Conservation (phyloP, 371 early-diverging fungal genomes). For the Vairimorpha necatrix region DNA sequence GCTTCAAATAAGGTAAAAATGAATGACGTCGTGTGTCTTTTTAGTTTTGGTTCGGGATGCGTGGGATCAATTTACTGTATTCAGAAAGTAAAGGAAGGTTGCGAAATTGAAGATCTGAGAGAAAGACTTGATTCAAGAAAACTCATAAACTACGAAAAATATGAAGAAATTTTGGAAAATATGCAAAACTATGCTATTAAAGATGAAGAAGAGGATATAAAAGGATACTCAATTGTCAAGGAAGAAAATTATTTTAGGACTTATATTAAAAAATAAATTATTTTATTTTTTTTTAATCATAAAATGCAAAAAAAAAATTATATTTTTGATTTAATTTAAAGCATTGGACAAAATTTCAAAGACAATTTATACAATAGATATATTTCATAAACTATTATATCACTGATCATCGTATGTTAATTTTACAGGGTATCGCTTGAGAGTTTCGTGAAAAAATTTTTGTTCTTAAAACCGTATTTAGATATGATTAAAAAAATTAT, state of each 20-base stretch:
- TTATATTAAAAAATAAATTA: conserved; percentile 1
- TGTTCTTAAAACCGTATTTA: too few relatives aligned
- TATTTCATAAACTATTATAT: too few relatives aligned
- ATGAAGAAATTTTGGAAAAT: conserved; percentile 12
- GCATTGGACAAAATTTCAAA: too few relatives aligned
- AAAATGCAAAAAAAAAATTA: background rate
- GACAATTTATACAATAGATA: too few relatives aligned
- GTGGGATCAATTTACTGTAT: conserved; percentile 74
- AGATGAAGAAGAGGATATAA: background rate
- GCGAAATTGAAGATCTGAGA: conserved; percentile 12
- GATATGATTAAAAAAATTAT: too few relatives aligned
- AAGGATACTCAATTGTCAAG: background rate
- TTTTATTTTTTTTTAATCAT: too few relatives aligned
- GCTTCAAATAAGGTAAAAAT: conserved; percentile 52
- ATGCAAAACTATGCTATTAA: background rate
- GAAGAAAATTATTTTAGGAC: background rate
- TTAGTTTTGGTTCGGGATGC: conserved; percentile 90
- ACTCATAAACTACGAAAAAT: conserved; percentile 1
- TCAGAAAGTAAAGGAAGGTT: conserved; percentile 39
- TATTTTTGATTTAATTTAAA: too few relatives aligned
- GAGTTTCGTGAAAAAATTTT: too few relatives aligned
- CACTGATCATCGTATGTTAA: too few relatives aligned
- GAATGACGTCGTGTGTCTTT: conserved; percentile 76
- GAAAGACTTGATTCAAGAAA: conserved; percentile 20
- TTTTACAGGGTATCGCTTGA: too few relatives aligned